Conservation (phyloP, 2,329 filamentous ascomycete species). For the Myriosclerotinia curreyana region DNA sequence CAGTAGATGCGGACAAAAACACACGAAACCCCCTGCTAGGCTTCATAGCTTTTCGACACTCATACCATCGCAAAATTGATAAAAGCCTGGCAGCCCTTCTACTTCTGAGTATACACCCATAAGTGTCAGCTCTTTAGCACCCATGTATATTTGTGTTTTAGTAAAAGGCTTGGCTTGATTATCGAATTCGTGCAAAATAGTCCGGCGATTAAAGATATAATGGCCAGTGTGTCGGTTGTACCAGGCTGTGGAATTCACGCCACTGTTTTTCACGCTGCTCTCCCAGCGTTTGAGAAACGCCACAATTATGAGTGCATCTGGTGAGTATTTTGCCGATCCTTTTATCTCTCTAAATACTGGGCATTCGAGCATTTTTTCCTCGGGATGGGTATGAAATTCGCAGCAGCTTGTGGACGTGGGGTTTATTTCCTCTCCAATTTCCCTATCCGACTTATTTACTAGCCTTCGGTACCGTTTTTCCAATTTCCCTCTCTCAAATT, state of each 20-base stretch:
- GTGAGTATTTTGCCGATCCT: neutral
- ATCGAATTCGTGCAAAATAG: neutral
- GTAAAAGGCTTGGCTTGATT: neutral
- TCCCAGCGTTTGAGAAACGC: neutral
- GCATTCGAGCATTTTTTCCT: neutral
- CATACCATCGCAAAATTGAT: neutral
- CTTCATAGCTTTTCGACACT: neutral
- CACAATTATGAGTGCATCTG: neutral
- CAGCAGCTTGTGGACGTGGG: conserved; percentile 2
- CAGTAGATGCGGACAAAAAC: neutral
- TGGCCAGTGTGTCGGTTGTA: too few relatives aligned
- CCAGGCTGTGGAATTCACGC: too few relatives aligned
- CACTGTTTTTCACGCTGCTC: too few relatives aligned
- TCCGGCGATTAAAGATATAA: neutral
- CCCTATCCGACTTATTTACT: neutral
- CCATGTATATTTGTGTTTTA: neutral
- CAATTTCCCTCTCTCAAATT: too few relatives aligned
- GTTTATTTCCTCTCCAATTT: neutral
- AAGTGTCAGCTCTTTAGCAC: neutral
- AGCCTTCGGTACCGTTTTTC: too few relatives aligned
- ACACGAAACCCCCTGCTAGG: neutral
- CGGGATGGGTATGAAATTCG: neutral
- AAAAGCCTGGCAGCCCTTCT: neutral
- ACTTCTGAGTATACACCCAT: neutral
- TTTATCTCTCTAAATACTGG: neutral